Evolutionary conservation across 495 filamentous ascomycete species (phyloP), one percentile per base, ranked within the genome.

Genomic region (Penicillium cinerascens): DNA sequence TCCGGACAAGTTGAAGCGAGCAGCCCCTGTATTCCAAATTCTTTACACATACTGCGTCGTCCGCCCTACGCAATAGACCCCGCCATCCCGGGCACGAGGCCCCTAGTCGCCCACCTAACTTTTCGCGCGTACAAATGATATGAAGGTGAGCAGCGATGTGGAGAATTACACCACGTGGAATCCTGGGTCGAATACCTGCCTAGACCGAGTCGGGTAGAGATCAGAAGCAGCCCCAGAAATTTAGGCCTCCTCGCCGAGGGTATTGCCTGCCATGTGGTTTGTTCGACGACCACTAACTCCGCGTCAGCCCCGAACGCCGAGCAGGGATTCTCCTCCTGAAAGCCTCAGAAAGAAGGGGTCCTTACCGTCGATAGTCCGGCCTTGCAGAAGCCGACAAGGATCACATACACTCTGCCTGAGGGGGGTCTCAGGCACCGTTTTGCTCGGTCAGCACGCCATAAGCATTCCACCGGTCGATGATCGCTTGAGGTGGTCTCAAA

Each of bases 231-330:
- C 3, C 22, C 22, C 22, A 6, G 29, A 10, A 8, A 10, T 33
- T 33, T 13, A 33, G 29, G 13, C 29, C 29, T 41, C 23, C 38
- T 17, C 47, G 47, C n/a, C n/a, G n/a, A n/a, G n/a, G n/a, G n/a
- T 50, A 42, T 33, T 33, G n/a, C 9, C 29, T 33, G 40, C 37
- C 40, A 44, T 55, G 35, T 49, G 45, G 46, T 40, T 55, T 39
- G 22, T 37, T 33, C 41, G 37, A 26, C 43, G 18, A 48, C 25
- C 35, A 23, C 39, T 23, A 8, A 22, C 33, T 39, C 23, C 44
- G 40, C 43, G 40, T 54, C 40, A 49, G 39, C 25, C 15, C 37
- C 6, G n/a, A 39, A 33, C 9, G 11, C 29, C 9, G 29, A 33
- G 10, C 29, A 33, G 29, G 29, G 29, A 15, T 33, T 13, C 11